Evolutionary conservation across 2,329 filamentous ascomycete species (phyloP).

Genomic region (Rhynchosporium secalis): DNA sequence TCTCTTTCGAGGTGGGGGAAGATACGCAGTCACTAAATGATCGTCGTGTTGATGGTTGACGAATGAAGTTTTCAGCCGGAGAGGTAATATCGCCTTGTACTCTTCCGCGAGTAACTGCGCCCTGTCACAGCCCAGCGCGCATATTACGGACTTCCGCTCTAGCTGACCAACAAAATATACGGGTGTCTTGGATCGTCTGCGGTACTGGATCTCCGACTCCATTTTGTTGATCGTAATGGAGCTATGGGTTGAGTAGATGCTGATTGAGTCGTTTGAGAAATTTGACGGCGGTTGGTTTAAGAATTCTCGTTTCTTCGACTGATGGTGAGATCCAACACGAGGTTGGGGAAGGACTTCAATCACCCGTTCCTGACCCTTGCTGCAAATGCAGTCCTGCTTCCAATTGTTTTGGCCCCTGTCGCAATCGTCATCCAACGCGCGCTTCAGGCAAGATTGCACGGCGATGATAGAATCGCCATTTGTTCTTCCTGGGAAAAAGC

Average conservation of each 20-base stretch:
- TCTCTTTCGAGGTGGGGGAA: slow-evolving; percentile 13
- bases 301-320: background rate
- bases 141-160: slow-evolving; percentile 24
- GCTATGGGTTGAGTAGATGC: slow-evolving; percentile 18
- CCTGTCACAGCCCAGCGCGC: slow-evolving; percentile 16
- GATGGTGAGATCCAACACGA: slow-evolving; percentile 1
- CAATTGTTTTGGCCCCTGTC: slow-evolving; percentile 9
- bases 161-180: slow-evolving; percentile 36
- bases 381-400: background rate
- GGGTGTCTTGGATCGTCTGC: slow-evolving; percentile 34
- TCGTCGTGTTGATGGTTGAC: background rate
- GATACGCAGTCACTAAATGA: background rate
- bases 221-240: background rate
- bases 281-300: slow-evolving; percentile 11
- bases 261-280: slow-evolving; percentile 20
- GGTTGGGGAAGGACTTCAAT: background rate
- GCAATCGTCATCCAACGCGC: slow-evolving; percentile 9
- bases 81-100: slow-evolving; percentile 31
- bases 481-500: slow-evolving; percentile 13
- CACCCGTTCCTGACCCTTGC: slow-evolving; percentile 2
- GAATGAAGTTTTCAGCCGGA: slow-evolving; percentile 16
- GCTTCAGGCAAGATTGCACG: slow-evolving; percentile 12
- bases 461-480: slow-evolving; percentile 6
- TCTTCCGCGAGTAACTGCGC: slow-evolving; percentile 32
- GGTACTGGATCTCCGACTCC: slow-evolving; percentile 8